phyloP scores from a whole-genome alignment of 768 basidiomycete species.

The Russula ochroleuca region DNA sequence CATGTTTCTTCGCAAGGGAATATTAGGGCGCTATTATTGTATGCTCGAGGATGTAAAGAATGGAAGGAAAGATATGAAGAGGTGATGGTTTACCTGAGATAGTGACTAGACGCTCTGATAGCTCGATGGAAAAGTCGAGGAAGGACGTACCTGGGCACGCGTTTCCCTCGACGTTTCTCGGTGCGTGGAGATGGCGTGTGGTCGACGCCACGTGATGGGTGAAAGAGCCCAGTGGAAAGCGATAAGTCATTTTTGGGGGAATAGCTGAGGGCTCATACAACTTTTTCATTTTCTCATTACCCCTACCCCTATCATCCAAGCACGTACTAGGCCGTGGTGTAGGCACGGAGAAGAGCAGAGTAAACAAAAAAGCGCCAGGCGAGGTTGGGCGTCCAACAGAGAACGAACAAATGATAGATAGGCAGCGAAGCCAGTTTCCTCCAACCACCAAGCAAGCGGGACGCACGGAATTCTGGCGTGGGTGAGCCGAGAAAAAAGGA shows the following conservation, averaged over 20 bases:
- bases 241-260: slow-evolving; percentile 9
- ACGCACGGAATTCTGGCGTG: neutral
- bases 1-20: neutral
- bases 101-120: neutral
- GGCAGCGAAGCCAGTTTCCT: neutral
- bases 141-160: neutral
- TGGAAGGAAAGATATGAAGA: neutral
- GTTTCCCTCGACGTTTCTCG: slow-evolving; percentile 1
- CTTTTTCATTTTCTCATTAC: neutral
- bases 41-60: neutral
- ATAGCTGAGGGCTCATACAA: neutral
- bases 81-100: neutral
- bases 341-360: neutral
- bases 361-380: neutral
- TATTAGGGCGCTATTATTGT: neutral
- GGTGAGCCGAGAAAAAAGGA: neutral
- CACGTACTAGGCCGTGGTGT: neutral
- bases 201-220: slow-evolving; percentile 1
- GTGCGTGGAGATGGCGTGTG: slow-evolving; percentile 15
- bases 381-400: neutral
- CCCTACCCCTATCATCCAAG: slow-evolving; percentile 7
- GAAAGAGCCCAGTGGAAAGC: neutral
- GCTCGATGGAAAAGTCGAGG: slow-evolving; percentile 3
- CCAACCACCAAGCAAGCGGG: neutral
- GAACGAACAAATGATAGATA: neutral